Percentiles rank a stretch among this genome's conserved stretches.
Conservation (phyloP, 2,329 filamentous ascomycete species). For the Neofusicoccum sp. region DNA sequence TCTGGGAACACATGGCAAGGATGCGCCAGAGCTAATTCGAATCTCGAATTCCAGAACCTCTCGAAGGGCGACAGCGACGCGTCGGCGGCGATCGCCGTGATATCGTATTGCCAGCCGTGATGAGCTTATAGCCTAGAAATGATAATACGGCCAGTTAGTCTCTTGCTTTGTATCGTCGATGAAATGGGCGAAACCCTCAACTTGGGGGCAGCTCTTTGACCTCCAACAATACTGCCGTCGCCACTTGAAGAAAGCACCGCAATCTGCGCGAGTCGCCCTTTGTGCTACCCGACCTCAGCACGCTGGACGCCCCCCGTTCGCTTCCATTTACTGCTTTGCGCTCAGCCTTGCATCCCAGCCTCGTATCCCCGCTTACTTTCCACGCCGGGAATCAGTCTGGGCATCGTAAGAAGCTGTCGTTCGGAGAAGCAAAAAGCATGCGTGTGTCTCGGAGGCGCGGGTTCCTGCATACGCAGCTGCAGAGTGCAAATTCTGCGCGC, state of each 20-base stretch:
- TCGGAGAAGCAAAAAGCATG: neutral
- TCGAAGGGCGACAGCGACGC: too few relatives aligned
- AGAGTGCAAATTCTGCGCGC: neutral
- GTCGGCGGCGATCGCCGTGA: too few relatives aligned
- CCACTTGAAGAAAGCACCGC: too few relatives aligned
- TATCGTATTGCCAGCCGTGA: too few relatives aligned
- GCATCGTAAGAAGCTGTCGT: neutral
- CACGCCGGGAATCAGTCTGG: neutral
- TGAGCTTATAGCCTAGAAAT: too few relatives aligned
- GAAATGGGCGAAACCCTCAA: too few relatives aligned
- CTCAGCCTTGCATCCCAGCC: neutral
- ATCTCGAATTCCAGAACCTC: too few relatives aligned
- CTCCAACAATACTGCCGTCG: too few relatives aligned
- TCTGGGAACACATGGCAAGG: neutral
- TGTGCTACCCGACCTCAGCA: neutral
- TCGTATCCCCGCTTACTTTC: neutral
- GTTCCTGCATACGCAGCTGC: constrained; percentile 7
- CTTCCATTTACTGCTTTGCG: neutral
- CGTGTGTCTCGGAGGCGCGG: neutral
- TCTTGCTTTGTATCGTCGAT: too few relatives aligned
- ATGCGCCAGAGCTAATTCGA: neutral
- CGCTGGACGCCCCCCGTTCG: neutral
- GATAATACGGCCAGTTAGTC: too few relatives aligned
- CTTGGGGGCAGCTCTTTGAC: too few relatives aligned
- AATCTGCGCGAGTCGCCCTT: neutral